Base-by-base conservation (phyloP, 768 basidiomycete genomes). In the Mycena venus region DNA sequence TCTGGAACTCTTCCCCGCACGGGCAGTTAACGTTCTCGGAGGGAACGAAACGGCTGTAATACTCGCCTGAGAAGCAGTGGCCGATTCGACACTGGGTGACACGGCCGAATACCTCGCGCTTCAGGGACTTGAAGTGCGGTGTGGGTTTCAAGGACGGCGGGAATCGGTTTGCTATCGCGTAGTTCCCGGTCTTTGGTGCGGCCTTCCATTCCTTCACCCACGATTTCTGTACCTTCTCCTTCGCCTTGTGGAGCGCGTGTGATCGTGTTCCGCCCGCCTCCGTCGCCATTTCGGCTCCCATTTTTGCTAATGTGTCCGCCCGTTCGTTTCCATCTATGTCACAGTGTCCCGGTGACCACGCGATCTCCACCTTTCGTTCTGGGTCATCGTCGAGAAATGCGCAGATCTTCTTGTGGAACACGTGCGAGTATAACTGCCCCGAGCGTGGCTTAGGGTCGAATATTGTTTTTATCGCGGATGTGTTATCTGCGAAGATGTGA, bases 11-110 rank as follows among this genome's bases (percentile, higher is more conserved):
- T 36, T 36, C 36, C 36, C 36, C 12, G 12, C 36, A 36, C 36
- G 36, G 36, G 12, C 36, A 36, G 36, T 36, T 36, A 36, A 36
- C 36, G 36, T 36, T 36, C 36, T 36, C 36, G 36, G 76, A 83
- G 23, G 74, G 79, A 78, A 75, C 56, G 61, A 81, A 80, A 29
- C 62, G 14, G 1, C 29, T 59, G 53, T 79, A 78, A 68, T 83
- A 84, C 72, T 81, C 78, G 31, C 83, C 81, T 10, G 75, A 78
- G 66, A 78, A 79, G 17, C 49, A 74, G 60, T 83, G 83, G 6
- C 82, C 80, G 23, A 78, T 82, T 11, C 78, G 72, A 70, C 75
- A 79, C 61, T 82, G 82, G 2, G 77, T 61, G 1, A 81, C 38
- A 21, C 80, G 53, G 23, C 81, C 82, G 40, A 78, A 80, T 2